Base-by-base conservation (phyloP, 179 eudicot genomes). In the Monotropa hypopitys region DNA sequence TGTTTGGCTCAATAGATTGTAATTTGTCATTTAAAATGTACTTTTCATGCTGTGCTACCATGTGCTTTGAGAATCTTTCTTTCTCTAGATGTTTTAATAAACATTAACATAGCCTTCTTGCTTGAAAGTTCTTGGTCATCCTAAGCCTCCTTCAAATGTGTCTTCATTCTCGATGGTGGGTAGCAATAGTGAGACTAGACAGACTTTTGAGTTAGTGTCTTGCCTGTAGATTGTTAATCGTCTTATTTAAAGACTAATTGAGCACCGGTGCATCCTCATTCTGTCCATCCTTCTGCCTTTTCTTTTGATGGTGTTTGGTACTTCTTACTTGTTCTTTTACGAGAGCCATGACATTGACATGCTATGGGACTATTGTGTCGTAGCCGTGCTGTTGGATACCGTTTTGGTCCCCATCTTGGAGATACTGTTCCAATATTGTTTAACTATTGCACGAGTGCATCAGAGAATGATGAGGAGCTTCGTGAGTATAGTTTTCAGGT, bases 401-500 rank as follows among this genome's bases (percentile, higher is more conserved):
- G 98, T 33, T 96, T 93, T 88, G 99, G 99, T 78, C 89, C 96
- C 63, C 87, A 96, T 82, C 96, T 96, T 61, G 93, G 92, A 81
- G 99, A 93, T 75, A 88, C 93, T 21, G 97, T 96, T 80, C 98
- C 97, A 40, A 77, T 96, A 72, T 79, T 96, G 13, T 85, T 93
- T 45, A 84, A 78, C 75, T 96, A 91, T 84, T 96, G 98, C 84
- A 88, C 69, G 78, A 91, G 85, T 84, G 95, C 98, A 62, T 92
- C 99, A 56, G 99, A 96, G 86, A 96, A 90, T 80, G 97, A 96
- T 76, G 99, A 96, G 83, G 99, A 93, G 86, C 98, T 93, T 80
- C 93, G 94, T 69, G 98, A 91, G 86, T 93, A 93, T 77, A 89
- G 99, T 84, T 88, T 96, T 84, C 99, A 93, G 99, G 99, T 90